These are phyloP conservation scores for Lentinula aciculospora DNA, from an alignment of 768 basidiomycete species.

Conservation along the genomic window DNA sequence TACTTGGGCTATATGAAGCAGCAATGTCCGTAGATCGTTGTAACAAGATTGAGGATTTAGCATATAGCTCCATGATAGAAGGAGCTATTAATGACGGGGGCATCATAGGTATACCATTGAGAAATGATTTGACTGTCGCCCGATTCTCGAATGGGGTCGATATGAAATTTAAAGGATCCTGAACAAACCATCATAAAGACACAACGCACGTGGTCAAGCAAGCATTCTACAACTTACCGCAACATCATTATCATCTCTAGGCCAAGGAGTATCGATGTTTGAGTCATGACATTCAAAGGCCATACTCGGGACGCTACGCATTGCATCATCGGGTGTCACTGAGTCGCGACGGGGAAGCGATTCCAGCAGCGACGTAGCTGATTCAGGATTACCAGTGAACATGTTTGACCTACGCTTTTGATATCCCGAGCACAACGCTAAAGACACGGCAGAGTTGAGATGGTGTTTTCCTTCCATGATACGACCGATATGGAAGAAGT, in stretches of 20 bases:
- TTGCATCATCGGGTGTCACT: too few species aligned
- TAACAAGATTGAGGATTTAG: constrained; percentile 14
- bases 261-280: constrained; percentile 6
- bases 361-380: too few species aligned
- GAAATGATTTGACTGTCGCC: background rate
- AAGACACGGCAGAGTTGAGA: constrained; percentile 26
- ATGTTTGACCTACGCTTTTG: constrained; percentile 4
- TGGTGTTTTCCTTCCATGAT: constrained; percentile 36
- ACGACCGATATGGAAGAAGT: constrained; percentile 35
- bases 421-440: constrained; percentile 20
- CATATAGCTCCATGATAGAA: background rate
- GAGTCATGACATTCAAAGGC: background rate
- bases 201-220: background rate
- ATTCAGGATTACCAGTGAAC: too few species aligned
- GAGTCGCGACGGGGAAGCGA: too few species aligned
- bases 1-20: constrained; percentile 14
- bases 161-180: background rate
- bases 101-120: background rate
- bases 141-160: background rate
- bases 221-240: background rate
- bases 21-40: constrained; percentile 15
- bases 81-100: background rate
- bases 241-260: background rate
- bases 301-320: constrained; percentile 8
- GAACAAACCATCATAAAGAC: background rate